A percentile compares a stretch with the other conserved stretches of the same genome.
Conservation (phyloP, 192 early-diverging fungal species). For the Coemansia sp. region DNA sequence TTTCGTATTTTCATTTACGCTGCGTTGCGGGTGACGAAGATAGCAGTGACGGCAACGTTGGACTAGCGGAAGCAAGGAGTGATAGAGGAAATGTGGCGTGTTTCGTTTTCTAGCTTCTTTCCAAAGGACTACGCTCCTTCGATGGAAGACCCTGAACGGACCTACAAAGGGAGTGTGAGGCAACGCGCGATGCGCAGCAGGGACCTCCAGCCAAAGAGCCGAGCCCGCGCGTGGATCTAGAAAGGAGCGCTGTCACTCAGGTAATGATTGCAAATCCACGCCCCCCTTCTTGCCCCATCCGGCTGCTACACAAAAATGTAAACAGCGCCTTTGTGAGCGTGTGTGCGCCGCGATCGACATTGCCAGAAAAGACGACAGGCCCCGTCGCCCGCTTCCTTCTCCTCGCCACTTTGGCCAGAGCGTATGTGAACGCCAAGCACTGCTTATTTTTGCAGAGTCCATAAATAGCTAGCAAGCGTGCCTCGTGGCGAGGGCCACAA, state of each 20-base stretch:
- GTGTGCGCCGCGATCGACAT: slow-evolving; percentile 8
- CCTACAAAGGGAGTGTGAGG: neutral
- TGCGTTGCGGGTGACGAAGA: neutral
- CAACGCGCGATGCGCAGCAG: neutral
- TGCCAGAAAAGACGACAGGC: neutral
- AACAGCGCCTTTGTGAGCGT: neutral
- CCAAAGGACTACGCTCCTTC: neutral
- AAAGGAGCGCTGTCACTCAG: neutral
- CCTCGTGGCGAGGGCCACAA: neutral
- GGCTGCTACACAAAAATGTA: neutral
- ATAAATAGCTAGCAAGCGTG: neutral
- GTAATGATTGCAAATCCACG: neutral
- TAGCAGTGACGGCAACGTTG: neutral
- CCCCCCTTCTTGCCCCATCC: slow-evolving; percentile 1
- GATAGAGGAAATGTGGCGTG: neutral
- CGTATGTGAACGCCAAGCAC: neutral
- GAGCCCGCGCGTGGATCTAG: neutral
- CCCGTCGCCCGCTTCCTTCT: neutral
- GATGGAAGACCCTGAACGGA: neutral
- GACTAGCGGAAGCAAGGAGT: neutral
- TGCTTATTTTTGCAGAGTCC: neutral
- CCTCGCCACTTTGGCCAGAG: neutral
- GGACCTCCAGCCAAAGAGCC: slow-evolving; percentile 1
- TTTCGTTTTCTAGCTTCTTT: neutral
- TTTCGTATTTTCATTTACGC: neutral